phyloP scores from a whole-genome alignment of 192 early-diverging fungal species.

The Coemansia sp. region DNA sequence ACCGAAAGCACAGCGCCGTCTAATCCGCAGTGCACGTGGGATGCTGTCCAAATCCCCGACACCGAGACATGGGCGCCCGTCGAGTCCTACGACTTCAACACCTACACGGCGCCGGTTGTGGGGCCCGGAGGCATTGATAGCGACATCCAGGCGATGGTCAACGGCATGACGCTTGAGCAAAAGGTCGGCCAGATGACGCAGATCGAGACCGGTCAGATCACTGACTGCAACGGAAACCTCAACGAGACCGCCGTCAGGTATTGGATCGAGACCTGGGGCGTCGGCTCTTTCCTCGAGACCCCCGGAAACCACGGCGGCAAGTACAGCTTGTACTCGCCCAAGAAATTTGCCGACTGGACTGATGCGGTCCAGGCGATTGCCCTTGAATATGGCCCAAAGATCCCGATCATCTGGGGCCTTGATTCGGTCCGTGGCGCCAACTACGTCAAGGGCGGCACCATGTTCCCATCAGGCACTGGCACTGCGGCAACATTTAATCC shows the following conservation, averaged over 20 bases:
- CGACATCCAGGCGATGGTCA: slow-evolving; percentile 51
- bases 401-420: slow-evolving; percentile 69
- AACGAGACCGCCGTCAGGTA: slow-evolving; percentile 54
- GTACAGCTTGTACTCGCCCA: slow-evolving; percentile 57
- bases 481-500: slow-evolving; percentile 65
- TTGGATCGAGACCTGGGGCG: slow-evolving; percentile 58
- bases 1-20: slow-evolving; percentile 1
- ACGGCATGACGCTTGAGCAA: slow-evolving; percentile 50
- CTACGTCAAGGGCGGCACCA: slow-evolving; percentile 61
- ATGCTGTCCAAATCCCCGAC: slow-evolving; percentile 11
- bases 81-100: slow-evolving; percentile 7
- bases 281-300: slow-evolving; percentile 64
- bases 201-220: slow-evolving; percentile 57
- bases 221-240: slow-evolving; percentile 53
- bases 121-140: slow-evolving; percentile 35
- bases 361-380: slow-evolving; percentile 61
- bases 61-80: slow-evolving; percentile 6
- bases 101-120: neutral
- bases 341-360: slow-evolving; percentile 52
- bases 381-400: slow-evolving; percentile 38
- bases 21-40: neutral
- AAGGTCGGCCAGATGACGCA: slow-evolving; percentile 69
- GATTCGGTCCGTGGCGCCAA: slow-evolving; percentile 70
- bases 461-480: slow-evolving; percentile 64
- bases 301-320: slow-evolving; percentile 59